Evolutionary conservation across 768 basidiomycete species (phyloP), one percentile per base, ranked within the genome.

Genomic region (Lentinus tigrinus): DNA sequence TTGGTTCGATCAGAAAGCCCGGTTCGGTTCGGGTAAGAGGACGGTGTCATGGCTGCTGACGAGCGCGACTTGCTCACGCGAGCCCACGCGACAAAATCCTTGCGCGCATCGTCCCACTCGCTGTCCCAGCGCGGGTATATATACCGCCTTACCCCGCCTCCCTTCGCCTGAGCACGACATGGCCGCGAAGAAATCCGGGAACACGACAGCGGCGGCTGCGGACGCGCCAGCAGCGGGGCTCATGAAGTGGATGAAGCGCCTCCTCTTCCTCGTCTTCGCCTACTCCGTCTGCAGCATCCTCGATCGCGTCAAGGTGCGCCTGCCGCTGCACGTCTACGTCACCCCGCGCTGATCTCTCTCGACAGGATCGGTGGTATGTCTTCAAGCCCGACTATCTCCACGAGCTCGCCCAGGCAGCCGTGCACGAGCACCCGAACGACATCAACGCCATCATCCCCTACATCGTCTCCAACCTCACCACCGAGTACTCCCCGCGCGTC

Each of bases 361-460:
- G 27, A 2, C 59, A 95, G 94, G 79, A 88, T 47, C 84, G 85
- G 56, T 98, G 89, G 85, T 98, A 96, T 72, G 84, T 94, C 56
- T 83, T 98, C 58, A 85, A 93, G 67, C 91, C 89, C 2, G 73
- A 74, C 3, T 74, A 74, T 48, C 75, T 98, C 16, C 89, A 95
- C 69, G 76, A 84, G 60, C 83, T 97, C 34, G 83, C 89, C 13
- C 78, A 85, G 67, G 80, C 82, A 9, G 92, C 95, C 47, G 82
- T 98, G 70, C 81, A 81, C 16, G 71, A 79, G 3, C 79, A 84
- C 37, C 82, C 84, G 34, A 79, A 84, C 71, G 79, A 93, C 71
- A 85, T 86, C 1, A 69, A 80, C 13, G 82, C 82, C 31, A 90
- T 98, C 78, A 85, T 97, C 68, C 71, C 81, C 21, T 87, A 93